Base-by-base conservation (phyloP, 345 rosid species). In the Brassica carinata region DNA sequence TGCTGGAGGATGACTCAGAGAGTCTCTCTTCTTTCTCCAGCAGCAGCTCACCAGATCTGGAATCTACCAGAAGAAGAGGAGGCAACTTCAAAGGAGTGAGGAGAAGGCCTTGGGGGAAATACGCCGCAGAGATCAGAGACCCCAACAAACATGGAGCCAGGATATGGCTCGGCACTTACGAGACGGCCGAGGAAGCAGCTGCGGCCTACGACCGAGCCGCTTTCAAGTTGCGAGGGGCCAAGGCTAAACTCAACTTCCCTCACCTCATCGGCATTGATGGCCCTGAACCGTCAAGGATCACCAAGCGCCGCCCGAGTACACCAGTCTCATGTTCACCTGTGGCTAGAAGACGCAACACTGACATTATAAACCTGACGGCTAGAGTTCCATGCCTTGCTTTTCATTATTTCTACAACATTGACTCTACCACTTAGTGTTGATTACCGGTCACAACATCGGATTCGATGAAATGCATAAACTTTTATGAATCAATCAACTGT, bases 1-100 rank as follows among this genome's bases (percentile, higher is more conserved):
- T 74, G 59, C 30, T 74, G 1, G 77, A 74, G 34, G 79, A 75
- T 48, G 79, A 64, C 64, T 40, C 55, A 27, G 78, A 75, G 9
- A 48, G 8, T 9, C 30, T 38, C 31, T 6, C 26, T 38, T 67
- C 55, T 67, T 38, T 67, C 30, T 10, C 71, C 55, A 11, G 33
- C 6, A 61, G 15, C 65, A 61, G 7, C 14, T 19, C 33, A 19
- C 48, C 61, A 8, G 65, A 61, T 61, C 33, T 26, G 65, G 33
- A 61, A 61, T 10, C 59, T 2, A 53, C 59, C 19, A 53, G 59
- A 0, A 53, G 59, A 53, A 53, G 59, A 53, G 59, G 59, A 6
- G 19, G 59, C 59, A 53, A 53, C 59, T 53, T 53, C 59, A 53
- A 53, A 53, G 59, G 59, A 53, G 59, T 53, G 19, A 53, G 59